Percentiles rank a stretch among this genome's conserved stretches.
These are phyloP conservation scores for Scenedesmus sp. DNA, from an alignment of 163 green algal genomes.

Conservation along the genomic window DNA sequence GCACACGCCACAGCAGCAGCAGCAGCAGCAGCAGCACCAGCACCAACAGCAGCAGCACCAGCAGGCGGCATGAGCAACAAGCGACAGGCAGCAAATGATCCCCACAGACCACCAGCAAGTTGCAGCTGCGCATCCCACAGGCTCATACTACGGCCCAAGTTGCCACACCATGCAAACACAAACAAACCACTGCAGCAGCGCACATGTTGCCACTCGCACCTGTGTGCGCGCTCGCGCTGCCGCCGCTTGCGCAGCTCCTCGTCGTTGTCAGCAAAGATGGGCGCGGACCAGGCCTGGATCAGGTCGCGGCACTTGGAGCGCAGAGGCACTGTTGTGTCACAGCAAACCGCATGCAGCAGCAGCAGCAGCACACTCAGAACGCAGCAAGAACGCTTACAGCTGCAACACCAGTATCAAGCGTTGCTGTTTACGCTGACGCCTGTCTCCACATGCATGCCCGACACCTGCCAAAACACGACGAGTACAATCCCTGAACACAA, in stretches of 20 bases:
- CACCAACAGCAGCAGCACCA: not conserved
- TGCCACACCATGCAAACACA: not conserved
- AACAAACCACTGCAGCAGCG: not conserved
- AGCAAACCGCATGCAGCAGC: not conserved
- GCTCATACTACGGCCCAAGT: no score
- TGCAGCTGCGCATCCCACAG: not conserved
- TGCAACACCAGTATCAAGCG: not conserved
- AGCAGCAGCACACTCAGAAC: not conserved
- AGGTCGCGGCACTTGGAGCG: constrained; percentile 40
- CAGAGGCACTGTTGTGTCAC: constrained; percentile 21
- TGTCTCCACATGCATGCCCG: no score
- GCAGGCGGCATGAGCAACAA: not conserved
- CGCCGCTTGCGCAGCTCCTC: constrained; percentile 38
- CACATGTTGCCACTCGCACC: not conserved
- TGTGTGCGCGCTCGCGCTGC: constrained; percentile 42
- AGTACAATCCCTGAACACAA: no score
- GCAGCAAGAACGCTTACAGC: not conserved
- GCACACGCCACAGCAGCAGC: not conserved
- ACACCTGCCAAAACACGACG: no score
- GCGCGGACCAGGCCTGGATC: constrained; percentile 44
- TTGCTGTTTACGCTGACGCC: no score
- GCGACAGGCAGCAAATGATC: not conserved
- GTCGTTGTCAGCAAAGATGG: constrained; percentile 49
- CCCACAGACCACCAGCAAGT: not conserved
- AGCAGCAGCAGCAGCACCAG: not conserved